A percentile compares a stretch with the other conserved stretches of the same genome.
Conservation (phyloP, 257 asterid species). For the Lantana camara region DNA sequence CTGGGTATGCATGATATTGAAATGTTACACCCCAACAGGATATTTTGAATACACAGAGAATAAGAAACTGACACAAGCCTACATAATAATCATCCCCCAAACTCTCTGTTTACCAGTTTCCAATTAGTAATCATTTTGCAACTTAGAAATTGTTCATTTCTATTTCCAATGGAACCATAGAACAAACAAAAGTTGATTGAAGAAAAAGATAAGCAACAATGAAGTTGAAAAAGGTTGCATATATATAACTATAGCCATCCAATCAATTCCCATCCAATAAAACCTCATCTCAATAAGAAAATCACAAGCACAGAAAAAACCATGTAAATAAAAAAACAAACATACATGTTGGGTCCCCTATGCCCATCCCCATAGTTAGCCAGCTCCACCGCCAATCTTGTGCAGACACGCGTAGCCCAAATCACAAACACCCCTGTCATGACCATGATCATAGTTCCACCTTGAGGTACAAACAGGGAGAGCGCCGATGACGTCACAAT, state of each 20-base stretch:
- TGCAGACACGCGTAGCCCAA: conserved; percentile 81
- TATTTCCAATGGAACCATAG: background rate
- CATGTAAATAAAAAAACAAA: conserved; percentile 72
- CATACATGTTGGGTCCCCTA: conserved; percentile 72
- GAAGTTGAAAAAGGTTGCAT: too few relatives aligned
- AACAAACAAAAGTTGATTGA: background rate
- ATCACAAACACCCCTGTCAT: conserved; percentile 58
- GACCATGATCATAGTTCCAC: conserved; percentile 57
- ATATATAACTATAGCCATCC: background rate
- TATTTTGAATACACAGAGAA: background rate
- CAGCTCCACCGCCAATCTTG: conserved; percentile 73
- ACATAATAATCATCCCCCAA: background rate
- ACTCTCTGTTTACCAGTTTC: conserved; percentile 11
- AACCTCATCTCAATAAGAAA: conserved; percentile 30
- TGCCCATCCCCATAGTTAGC: conserved; percentile 82
- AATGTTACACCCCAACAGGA: background rate
- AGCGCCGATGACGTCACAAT: conserved; percentile 74
- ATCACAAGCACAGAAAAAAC: conserved; percentile 76
- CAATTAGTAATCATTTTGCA: background rate
- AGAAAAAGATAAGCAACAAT: background rate
- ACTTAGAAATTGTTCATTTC: background rate
- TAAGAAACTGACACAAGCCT: background rate
- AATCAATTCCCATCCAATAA: background rate
- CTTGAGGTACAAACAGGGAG: conserved; percentile 73
- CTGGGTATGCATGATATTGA: background rate